phyloP scores from a whole-genome alignment of 176 grass and related monocot genomes.

The Themeda triandra region DNA sequence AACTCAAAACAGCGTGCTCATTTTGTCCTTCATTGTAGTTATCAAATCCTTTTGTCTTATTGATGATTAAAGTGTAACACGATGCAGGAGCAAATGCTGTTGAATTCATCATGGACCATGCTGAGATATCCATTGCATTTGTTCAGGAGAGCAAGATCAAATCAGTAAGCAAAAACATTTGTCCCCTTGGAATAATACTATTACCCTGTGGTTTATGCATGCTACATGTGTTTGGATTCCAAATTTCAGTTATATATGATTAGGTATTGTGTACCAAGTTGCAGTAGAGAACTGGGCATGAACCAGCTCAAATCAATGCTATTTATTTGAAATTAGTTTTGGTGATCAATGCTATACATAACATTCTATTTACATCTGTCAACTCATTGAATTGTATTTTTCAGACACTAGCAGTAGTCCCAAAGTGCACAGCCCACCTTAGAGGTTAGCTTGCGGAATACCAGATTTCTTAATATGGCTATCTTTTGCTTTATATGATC shows the following conservation, averaged over 20 bases:
- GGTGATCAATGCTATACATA: too few relatives aligned
- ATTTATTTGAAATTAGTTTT: background rate
- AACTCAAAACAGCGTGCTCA: background rate
- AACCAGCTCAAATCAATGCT: background rate
- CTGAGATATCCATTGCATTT: conserved; percentile 94
- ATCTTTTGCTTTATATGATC: background rate
- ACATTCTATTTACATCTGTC: conserved; percentile 3
- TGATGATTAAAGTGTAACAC: background rate
- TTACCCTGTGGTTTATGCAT: background rate
- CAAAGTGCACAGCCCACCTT: conserved; percentile 32
- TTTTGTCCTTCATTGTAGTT: background rate
- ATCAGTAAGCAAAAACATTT: conserved; percentile 61
- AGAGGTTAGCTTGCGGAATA: conserved; percentile 32
- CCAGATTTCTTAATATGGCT: background rate
- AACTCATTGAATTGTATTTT: background rate
- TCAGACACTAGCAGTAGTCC: conserved; percentile 25
- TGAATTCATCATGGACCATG: conserved; percentile 80
- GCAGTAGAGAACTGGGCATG: background rate
- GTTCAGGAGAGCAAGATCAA: conserved; percentile 83
- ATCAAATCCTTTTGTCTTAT: background rate
- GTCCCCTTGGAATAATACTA: background rate
- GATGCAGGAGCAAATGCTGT: conserved; percentile 91
- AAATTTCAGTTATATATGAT: background rate
- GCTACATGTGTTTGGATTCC: background rate
- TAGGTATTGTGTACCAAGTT: background rate